Percentiles rank a stretch among this genome's conserved stretches.
These are phyloP conservation scores for Ophiostoma montium DNA, from an alignment of 2,329 filamentous ascomycete genomes.

Conservation along the genomic window DNA sequence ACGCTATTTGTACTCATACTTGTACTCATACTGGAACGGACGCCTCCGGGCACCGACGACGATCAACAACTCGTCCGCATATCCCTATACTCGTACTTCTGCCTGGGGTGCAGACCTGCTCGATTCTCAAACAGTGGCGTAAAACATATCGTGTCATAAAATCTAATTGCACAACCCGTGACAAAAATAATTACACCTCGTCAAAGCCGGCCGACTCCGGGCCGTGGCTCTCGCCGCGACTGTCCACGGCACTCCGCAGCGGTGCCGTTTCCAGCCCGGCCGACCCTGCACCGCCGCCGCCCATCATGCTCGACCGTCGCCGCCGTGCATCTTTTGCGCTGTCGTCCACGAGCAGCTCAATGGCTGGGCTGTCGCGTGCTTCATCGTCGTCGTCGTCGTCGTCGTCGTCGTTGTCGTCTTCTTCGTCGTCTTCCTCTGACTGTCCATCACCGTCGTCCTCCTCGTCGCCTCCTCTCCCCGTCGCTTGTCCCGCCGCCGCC, in stretches of 20 bases:
- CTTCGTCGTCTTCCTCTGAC: slow-evolving; percentile 12
- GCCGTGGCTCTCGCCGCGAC: neutral
- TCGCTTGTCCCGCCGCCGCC: slow-evolving; percentile 9
- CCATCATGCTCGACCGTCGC: slow-evolving; percentile 39
- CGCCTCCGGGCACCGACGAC: no score
- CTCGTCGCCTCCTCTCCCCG: slow-evolving; percentile 6
- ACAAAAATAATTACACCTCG: neutral
- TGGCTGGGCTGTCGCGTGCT: no score
- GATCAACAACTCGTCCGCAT: neutral
- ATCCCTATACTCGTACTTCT: no score
- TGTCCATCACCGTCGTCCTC: neutral
- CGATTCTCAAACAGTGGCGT: no score
- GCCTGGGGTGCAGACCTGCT: no score
- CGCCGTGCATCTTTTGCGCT: slow-evolving; percentile 41
- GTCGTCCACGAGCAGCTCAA: slow-evolving; percentile 31
- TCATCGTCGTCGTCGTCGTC: slow-evolving; percentile 13
- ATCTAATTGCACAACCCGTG: neutral
- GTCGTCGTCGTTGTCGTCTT: slow-evolving; percentile 16
- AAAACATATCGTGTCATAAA: neutral
- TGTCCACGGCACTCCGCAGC: slow-evolving; percentile 8
- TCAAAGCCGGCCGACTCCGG: slow-evolving; percentile 8
- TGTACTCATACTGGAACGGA: no score
- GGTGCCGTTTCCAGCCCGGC: slow-evolving; percentile 21
- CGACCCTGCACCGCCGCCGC: slow-evolving; percentile 17
- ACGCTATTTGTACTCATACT: neutral